Conservation (phyloP, 1,139 yeast genomes). For the Candida smagusa region DNA sequence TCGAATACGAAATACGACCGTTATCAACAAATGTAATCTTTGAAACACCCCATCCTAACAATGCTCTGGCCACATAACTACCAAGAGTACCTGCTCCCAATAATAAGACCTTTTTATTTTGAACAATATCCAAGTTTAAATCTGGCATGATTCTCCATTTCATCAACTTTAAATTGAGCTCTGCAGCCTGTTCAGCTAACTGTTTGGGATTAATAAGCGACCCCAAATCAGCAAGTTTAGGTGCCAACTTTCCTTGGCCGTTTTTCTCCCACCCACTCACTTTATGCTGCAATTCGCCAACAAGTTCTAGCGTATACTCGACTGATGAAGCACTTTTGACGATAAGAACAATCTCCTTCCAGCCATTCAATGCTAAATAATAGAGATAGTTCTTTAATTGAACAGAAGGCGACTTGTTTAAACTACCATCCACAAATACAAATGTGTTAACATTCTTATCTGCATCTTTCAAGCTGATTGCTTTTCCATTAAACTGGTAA, state of each 20-base stretch:
- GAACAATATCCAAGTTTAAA: slow-evolving; percentile 63
- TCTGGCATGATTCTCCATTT: slow-evolving; percentile 94
- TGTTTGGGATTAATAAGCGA: slow-evolving; percentile 74
- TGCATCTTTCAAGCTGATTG: neutral
- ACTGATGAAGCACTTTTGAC: slow-evolving; percentile 24
- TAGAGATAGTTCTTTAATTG: slow-evolving; percentile 65
- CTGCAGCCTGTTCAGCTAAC: slow-evolving; percentile 88
- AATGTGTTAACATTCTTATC: slow-evolving; percentile 20
- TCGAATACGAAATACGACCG: slow-evolving; percentile 84
- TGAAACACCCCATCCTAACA: slow-evolving; percentile 92
- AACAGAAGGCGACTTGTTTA: slow-evolving; percentile 46
- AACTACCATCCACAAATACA: slow-evolving; percentile 38
- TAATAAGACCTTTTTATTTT: slow-evolving; percentile 59
- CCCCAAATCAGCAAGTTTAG: slow-evolving; percentile 80
- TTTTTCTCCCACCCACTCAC: slow-evolving; percentile 91
- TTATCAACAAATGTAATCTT: slow-evolving; percentile 85
- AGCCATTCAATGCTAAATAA: slow-evolving; percentile 44
- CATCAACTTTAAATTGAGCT: slow-evolving; percentile 85
- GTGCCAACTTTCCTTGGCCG: slow-evolving; percentile 65
- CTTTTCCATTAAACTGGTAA: neutral
- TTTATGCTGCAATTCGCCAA: slow-evolving; percentile 18
- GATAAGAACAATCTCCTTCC: slow-evolving; percentile 36
- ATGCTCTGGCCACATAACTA: slow-evolving; percentile 79
- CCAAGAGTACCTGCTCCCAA: slow-evolving; percentile 98
- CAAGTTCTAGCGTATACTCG: slow-evolving; percentile 18